Conservation (phyloP, 2,329 filamentous ascomycete genomes). For the Chrysoporthe cubensis region DNA sequence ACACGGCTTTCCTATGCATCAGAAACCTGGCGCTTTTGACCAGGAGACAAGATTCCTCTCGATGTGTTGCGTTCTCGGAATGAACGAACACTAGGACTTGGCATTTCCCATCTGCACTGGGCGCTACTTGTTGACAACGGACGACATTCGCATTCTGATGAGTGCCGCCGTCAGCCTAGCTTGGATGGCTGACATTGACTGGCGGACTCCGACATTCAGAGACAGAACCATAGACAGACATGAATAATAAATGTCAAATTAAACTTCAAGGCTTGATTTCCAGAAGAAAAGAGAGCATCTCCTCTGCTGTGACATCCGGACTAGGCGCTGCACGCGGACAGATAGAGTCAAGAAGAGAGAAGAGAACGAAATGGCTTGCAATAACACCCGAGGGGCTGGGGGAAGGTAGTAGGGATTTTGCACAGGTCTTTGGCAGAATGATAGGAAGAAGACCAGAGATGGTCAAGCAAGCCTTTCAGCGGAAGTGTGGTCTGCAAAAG, state of each 20-base stretch:
- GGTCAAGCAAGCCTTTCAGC: not conserved
- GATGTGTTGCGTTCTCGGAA: too few species aligned
- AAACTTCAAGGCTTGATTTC: not conserved
- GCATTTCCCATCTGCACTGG: too few species aligned
- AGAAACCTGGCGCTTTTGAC: too few species aligned
- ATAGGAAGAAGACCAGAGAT: not conserved
- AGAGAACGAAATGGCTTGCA: too few species aligned
- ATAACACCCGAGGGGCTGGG: not conserved
- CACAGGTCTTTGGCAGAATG: not conserved
- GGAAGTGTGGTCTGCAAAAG: not conserved
- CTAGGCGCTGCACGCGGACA: not conserved
- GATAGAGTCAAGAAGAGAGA: not conserved
- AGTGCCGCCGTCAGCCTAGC: not conserved
- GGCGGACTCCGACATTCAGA: not conserved
- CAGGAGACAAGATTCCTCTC: too few species aligned
- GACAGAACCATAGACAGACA: not conserved
- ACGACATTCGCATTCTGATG: not conserved
- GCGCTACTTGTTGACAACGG: not conserved
- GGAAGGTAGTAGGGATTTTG: not conserved
- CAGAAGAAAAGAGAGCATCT: not conserved
- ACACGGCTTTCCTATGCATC: too few species aligned
- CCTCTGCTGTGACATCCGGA: not conserved
- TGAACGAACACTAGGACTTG: too few species aligned
- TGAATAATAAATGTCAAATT: not conserved
- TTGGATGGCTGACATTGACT: not conserved